phyloP scores from a whole-genome alignment of 1,284 basidiomycete species.

The Gomphus bonarii region DNA sequence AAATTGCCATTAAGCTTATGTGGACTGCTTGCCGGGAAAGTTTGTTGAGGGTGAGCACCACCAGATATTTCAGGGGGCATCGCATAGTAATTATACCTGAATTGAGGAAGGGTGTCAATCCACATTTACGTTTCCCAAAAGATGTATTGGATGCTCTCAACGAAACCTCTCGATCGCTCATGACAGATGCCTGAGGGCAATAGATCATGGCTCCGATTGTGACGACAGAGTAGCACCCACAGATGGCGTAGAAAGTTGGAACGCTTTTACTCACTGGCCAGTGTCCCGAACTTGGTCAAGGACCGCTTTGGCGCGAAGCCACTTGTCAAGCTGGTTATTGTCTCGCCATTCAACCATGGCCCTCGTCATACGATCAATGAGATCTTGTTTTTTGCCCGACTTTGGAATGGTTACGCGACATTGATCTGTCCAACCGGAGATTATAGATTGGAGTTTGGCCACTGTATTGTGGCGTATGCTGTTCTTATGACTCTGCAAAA shows the following conservation, averaged over 20 bases:
- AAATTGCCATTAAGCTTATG: neutral
- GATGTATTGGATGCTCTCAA: neutral
- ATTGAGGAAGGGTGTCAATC: neutral
- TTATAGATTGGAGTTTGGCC: slow-evolving; percentile 69
- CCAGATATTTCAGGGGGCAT: neutral
- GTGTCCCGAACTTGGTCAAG: slow-evolving; percentile 48
- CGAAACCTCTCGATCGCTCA: neutral
- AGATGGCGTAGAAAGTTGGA: neutral
- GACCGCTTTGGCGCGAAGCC: slow-evolving; percentile 53
- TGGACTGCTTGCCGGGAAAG: neutral
- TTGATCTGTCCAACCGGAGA: slow-evolving; percentile 63
- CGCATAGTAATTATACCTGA: slow-evolving; percentile 7
- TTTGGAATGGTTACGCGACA: slow-evolving; percentile 57
- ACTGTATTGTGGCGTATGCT: slow-evolving; percentile 52
- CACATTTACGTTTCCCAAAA: neutral
- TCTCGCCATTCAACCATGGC: slow-evolving; percentile 51
- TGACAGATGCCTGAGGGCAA: neutral
- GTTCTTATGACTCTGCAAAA: slow-evolving; percentile 34
- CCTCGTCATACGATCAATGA: slow-evolving; percentile 58
- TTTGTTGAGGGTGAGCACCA: neutral
- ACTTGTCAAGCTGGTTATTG: slow-evolving; percentile 45
- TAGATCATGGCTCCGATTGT: neutral
- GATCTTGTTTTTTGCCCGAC: slow-evolving; percentile 76
- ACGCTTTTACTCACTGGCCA: slow-evolving; percentile 42
- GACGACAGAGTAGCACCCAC: neutral